Percentiles rank a stretch among this genome's conserved stretches.
Conservation (phyloP, 1,284 basidiomycete genomes). For the Sporisorium graminicola region DNA sequence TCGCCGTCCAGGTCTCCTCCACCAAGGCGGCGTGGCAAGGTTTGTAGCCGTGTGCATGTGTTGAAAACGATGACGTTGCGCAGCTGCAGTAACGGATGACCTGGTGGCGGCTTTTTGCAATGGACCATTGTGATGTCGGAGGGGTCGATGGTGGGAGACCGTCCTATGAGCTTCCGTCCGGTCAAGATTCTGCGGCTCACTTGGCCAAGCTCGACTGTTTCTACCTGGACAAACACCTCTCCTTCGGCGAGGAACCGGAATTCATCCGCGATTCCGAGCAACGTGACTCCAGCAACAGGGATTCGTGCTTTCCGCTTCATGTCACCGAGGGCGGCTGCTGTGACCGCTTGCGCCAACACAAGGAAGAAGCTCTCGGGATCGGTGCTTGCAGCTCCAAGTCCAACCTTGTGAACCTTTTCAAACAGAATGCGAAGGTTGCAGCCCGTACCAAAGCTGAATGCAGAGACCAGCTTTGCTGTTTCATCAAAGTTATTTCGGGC, state of each 20-base stretch:
- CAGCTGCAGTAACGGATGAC: slow-evolving; percentile 43
- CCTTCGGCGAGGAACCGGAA: slow-evolving; percentile 39
- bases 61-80: slow-evolving; percentile 54
- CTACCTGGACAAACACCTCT: slow-evolving; percentile 43
- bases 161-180: slow-evolving; percentile 44
- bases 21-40: slow-evolving; percentile 39
- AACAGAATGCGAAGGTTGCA: slow-evolving; percentile 29
- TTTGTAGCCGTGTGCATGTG: slow-evolving; percentile 19
- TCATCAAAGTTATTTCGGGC: slow-evolving; percentile 29
- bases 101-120: slow-evolving; percentile 34
- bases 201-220: slow-evolving; percentile 16
- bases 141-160: slow-evolving; percentile 49
- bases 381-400: slow-evolving; percentile 11
- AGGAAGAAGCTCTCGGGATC: slow-evolving; percentile 35
- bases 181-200: slow-evolving; percentile 22
- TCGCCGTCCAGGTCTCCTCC: slow-evolving; percentile 58
- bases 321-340: slow-evolving; percentile 40
- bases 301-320: slow-evolving; percentile 49
- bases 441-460: slow-evolving; percentile 33
- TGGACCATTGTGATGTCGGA: slow-evolving; percentile 42
- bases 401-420: slow-evolving; percentile 27
- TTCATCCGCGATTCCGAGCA: slow-evolving; percentile 49
- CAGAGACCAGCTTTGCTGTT: slow-evolving; percentile 24
- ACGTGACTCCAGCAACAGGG: slow-evolving; percentile 30
- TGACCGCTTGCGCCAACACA: slow-evolving; percentile 19